Evolutionary conservation across 345 rosid species (phyloP), one percentile per base, ranked within the genome.

Genomic region (Syzygium oleosum): DNA sequence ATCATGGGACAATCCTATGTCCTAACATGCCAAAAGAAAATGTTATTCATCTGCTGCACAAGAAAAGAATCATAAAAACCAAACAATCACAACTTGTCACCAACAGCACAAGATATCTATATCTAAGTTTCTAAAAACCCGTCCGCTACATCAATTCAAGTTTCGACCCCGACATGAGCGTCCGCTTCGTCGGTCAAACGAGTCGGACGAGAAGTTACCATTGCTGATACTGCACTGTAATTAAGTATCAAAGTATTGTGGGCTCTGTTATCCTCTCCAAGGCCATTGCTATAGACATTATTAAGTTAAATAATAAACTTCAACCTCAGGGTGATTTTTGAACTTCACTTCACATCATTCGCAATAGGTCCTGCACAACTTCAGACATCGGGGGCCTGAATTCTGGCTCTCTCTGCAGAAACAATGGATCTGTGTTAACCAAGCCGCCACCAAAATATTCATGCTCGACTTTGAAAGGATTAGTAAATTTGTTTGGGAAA

Each of bases 361-460:
- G 96, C 80, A 95, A 85, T 65, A 97, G 97, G 90, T 96, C 98
- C 90, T 97, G 99, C 58, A 95, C 97, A 31, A 97, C 90, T 92
- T 97, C 99, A 27, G 99, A 97, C 86, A 94, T 91, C 0, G 91
- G 92, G 41, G 99, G 99, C 92, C 99, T 91, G 87, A 97, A 97
- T 88, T 96, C 98, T 3, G 99, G 98, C 88, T 95, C 99, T 90
- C 90, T 90, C 99, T 97, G 94, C 90, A 84, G 31, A 79, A 85
- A 88, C 25, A 85, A 84, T 59, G 41, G 14, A 41, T 73, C 49
- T 21, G 83, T 73, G 83, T 73, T 73, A 38, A 73, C 25, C 13
- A 38, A 38, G 49, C 49, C 0, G 27, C 83, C 46, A 3, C 49
- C 49, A 10, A 34, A 73, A 73, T 55, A 38, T 19, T 6, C 17